Conservation (phyloP, 306 rosid genomes). For the Trifolium dubium region DNA sequence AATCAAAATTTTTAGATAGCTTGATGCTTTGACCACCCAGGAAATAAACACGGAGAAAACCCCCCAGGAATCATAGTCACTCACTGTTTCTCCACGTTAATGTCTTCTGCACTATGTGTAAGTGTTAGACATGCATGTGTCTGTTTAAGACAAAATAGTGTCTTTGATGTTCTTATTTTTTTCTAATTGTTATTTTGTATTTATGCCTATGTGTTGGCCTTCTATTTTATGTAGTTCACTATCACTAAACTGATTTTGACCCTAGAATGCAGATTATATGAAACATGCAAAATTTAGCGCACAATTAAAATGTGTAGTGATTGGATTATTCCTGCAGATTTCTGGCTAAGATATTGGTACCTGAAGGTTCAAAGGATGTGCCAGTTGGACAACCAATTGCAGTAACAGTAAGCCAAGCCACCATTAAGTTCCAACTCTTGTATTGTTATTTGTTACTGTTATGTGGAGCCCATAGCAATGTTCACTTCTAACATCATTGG, state of each 20-base stretch:
- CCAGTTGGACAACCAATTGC: constrained; percentile 94
- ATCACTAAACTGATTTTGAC: constrained; percentile 25
- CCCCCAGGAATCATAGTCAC: constrained; percentile 4
- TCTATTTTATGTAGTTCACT: not conserved
- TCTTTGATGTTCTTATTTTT: not conserved
- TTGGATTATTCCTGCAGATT: constrained; percentile 60
- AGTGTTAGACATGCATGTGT: constrained; percentile 1
- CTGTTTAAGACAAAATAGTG: not conserved
- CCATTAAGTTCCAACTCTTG: constrained; percentile 41
- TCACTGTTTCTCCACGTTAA: constrained; percentile 30
- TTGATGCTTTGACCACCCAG: not conserved
- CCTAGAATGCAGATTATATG: constrained; percentile 30
- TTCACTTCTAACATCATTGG: constrained; percentile 33
- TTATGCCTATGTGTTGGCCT: constrained; percentile 7
- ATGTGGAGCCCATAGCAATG: constrained; percentile 4
- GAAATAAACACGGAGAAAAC: constrained; percentile 24
- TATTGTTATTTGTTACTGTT: constrained; percentile 32
- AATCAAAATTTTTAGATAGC: no score
- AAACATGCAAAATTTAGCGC: constrained; percentile 24
- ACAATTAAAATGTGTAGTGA: constrained; percentile 40
- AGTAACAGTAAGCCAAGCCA: constrained; percentile 63
- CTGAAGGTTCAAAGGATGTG: constrained; percentile 91
- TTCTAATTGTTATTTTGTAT: not conserved
- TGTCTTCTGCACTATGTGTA: constrained; percentile 8
- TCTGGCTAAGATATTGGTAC: constrained; percentile 91